Percentiles rank a stretch among this genome's conserved stretches.
Conservation (phyloP, 257 asterid species). For the Fraxinus cuspidata region DNA sequence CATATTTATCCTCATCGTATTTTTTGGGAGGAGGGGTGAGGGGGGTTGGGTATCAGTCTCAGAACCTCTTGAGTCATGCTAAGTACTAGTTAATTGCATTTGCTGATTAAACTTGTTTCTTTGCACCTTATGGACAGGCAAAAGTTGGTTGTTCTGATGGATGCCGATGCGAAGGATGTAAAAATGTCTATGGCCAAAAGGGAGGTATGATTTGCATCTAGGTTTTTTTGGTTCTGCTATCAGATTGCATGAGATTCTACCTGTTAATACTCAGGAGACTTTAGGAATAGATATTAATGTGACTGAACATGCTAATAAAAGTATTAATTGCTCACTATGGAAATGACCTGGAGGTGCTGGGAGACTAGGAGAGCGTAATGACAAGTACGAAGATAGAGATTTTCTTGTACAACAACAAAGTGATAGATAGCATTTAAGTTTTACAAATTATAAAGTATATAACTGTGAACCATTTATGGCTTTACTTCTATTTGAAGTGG, state of each 20-base stretch:
- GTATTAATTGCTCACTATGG: neutral
- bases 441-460: neutral
- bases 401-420: neutral
- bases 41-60: neutral
- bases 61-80: neutral
- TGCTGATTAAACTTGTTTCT: slow-evolving; percentile 11
- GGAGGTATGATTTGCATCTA: slow-evolving; percentile 51
- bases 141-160: slow-evolving; percentile 85
- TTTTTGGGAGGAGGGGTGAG: neutral
- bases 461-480: neutral
- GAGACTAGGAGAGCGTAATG: neutral
- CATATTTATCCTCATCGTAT: neutral
- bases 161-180: slow-evolving; percentile 87
- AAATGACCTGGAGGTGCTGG: neutral
- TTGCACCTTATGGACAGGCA: slow-evolving; percentile 45
- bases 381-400: neutral
- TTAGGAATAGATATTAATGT: neutral
- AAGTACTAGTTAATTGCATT: neutral
- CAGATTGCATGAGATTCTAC: neutral
- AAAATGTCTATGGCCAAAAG: slow-evolving; percentile 64
- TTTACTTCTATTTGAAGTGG: slow-evolving; percentile 26
- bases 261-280: neutral
- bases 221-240: neutral
- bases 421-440: slow-evolving; percentile 5
- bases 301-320: neutral